Evolutionary conservation across 2,329 filamentous ascomycete species (phyloP).

Genomic region (Xylariomycetidae sp.): DNA sequence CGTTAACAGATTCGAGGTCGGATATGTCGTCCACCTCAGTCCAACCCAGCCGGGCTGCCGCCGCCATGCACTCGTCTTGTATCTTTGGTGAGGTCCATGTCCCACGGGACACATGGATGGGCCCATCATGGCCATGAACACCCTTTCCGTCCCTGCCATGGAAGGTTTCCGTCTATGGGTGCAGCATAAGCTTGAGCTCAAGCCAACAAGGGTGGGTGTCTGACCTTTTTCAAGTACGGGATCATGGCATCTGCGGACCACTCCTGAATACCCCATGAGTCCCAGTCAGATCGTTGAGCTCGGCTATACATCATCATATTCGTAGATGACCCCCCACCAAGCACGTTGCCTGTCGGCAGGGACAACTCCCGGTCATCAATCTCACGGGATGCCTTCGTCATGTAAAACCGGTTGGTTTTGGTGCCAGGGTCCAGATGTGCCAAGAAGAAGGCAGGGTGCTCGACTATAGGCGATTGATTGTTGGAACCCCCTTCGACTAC

Average conservation of each 20-base stretch:
- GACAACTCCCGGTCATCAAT: conserved; percentile 39
- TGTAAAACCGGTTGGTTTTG: conserved; percentile 43
- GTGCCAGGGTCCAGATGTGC: conserved; percentile 39
- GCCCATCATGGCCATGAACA: conserved; percentile 41
- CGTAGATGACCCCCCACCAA: conserved; percentile 49
- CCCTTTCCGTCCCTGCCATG: conserved; percentile 31
- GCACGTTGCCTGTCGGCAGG: conserved; percentile 35
- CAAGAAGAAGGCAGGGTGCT: conserved; percentile 43
- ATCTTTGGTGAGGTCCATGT: conserved; percentile 32
- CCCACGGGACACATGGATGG: conserved; percentile 42
- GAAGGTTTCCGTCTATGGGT: conserved; percentile 23
- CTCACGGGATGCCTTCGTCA: conserved; percentile 25
- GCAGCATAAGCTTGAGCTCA: conserved; percentile 1
- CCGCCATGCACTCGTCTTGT: conserved; percentile 41
- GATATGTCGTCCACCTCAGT: conserved; percentile 44
- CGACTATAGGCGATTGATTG: conserved; percentile 9
- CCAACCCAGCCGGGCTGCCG: conserved; percentile 38
- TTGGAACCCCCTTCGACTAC: conserved; percentile 14
- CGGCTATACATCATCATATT: conserved; percentile 39
- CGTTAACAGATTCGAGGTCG: conserved; percentile 35
- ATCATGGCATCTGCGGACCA: conserved; percentile 32
- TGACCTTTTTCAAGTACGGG: conserved; percentile 46
- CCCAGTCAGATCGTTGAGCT: conserved; percentile 18
- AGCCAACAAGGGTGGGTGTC: neutral
- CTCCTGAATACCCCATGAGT: conserved; percentile 24